Evolutionary conservation across 2,329 filamentous ascomycete genomes (phyloP), one percentile per base, ranked within the genome.

Genomic region (Hymenoscyphus salicellus): DNA sequence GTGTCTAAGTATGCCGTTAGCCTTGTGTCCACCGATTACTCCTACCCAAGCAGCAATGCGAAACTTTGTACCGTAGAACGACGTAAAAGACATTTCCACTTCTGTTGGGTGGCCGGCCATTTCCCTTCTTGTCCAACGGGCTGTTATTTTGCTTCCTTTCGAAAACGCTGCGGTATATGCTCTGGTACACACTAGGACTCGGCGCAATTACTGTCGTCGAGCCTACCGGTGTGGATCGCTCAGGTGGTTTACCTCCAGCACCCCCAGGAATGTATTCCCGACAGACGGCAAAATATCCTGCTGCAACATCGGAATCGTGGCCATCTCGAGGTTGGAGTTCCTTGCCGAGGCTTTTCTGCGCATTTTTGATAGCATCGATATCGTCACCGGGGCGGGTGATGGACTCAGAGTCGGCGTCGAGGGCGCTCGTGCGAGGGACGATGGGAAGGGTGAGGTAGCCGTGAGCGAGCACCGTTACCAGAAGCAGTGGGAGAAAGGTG

Each of bases 141-240:
- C 70, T 72, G 38, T 71, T 70, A 23, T 60, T 70, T 81, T 86
- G 72, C 73, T 89, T 93, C 73, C 94, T 86, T 72, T 97, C 93
- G 75, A 99, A 98, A 67, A 99, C 89, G 76, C 91, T 97, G 75
- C 93, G 84, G 79, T 99, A 99, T 92, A 99, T 97, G 76, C 90
- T 90, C 83, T 98, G 95, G 78, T 98, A 98, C 43, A 99, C 94
- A 76, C 94, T 97, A 63, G 91, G 93, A 74, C 92, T 96, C 63
- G 93, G 90, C 52, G 90, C 82, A 38, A 89, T 86, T 55, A 95
- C 87, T 17, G 90, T 89, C 61, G 85, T 78, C 63, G 90, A 88
- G 20, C 92, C 92, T 14, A 91, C 86, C 5, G 93, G 92, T 0
- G 91, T 94, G 36, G 88, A 86, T 66, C 92, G 86, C 79, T 97